Conservation (phyloP, 2,329 filamentous ascomycete genomes). For the Penicillium concentricum region DNA sequence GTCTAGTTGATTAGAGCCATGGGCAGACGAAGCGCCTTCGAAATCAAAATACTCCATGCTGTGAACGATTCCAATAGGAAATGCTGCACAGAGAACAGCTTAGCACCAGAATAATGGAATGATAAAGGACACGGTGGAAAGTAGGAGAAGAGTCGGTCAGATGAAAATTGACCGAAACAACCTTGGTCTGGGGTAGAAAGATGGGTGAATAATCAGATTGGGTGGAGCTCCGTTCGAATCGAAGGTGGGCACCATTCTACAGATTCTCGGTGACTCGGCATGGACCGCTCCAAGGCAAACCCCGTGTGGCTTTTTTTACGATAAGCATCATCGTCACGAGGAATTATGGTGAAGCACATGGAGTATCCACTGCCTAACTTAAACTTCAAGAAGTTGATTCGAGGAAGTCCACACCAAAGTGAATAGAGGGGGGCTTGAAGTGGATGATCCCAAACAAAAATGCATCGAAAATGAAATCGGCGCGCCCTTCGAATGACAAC, state of each 20-base stretch:
- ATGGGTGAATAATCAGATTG: conserved; percentile 17
- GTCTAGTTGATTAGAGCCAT: conserved; percentile 35
- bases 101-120: neutral
- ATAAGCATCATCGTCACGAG: neutral
- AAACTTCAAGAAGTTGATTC: neutral
- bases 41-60: conserved; percentile 51
- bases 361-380: neutral
- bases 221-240: conserved; percentile 16
- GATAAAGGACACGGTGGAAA: conserved; percentile 4
- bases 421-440: conserved; percentile 9
- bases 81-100: neutral
- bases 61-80: neutral
- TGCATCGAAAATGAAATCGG: conserved; percentile 8
- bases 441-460: conserved; percentile 4
- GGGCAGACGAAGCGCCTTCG: conserved; percentile 42
- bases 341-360: neutral
- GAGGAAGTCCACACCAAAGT: conserved; percentile 1
- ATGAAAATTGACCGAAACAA: conserved; percentile 10
- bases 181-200: conserved; percentile 30
- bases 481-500: conserved; percentile 35
- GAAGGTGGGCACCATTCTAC: conserved; percentile 7
- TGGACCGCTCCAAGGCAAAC: conserved; percentile 4
- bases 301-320: neutral
- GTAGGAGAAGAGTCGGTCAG: conserved; percentile 19
- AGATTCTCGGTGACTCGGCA: conserved; percentile 5